Percentiles rank a stretch among this genome's conserved stretches.
These are phyloP conservation scores for Aspergillus pseudotamarii DNA, from an alignment of 2,329 filamentous ascomycete genomes.

Conservation along the genomic window DNA sequence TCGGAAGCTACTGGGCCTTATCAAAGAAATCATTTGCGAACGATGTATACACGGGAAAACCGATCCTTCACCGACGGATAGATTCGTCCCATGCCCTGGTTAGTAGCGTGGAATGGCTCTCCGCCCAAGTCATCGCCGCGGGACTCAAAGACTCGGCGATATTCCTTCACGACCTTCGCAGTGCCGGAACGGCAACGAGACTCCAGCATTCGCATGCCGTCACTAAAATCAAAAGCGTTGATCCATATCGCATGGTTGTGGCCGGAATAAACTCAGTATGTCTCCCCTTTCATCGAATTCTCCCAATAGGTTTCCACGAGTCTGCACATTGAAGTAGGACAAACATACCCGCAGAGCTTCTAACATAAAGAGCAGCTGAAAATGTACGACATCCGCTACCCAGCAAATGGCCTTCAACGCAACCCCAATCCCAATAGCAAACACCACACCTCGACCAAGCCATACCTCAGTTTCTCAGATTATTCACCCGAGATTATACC, in stretches of 20 bases:
- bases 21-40: constrained; percentile 30
- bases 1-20: constrained; percentile 32
- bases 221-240: constrained; percentile 38
- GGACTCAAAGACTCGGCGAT: constrained; percentile 39
- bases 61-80: constrained; percentile 19
- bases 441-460: constrained; percentile 33
- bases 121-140: constrained; percentile 36
- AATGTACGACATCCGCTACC: constrained; percentile 47
- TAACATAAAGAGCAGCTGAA: constrained; percentile 32
- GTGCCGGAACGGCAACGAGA: constrained; percentile 32
- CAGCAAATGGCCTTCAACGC: constrained; percentile 29
- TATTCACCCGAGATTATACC: constrained; percentile 30
- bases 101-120: constrained; percentile 43
- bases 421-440: constrained; percentile 32
- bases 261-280: constrained; percentile 37
- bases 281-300: neutral
- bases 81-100: constrained; percentile 34
- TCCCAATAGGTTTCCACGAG: neutral
- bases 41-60: constrained; percentile 17
- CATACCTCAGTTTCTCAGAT: constrained; percentile 42
- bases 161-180: constrained; percentile 40
- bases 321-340: neutral
- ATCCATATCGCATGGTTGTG: constrained; percentile 39
- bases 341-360: neutral
- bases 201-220: constrained; percentile 40